Evolutionary conservation across 768 basidiomycete genomes (phyloP), one percentile per base, ranked within the genome.

Genomic region (Dioszegia crocea): DNA sequence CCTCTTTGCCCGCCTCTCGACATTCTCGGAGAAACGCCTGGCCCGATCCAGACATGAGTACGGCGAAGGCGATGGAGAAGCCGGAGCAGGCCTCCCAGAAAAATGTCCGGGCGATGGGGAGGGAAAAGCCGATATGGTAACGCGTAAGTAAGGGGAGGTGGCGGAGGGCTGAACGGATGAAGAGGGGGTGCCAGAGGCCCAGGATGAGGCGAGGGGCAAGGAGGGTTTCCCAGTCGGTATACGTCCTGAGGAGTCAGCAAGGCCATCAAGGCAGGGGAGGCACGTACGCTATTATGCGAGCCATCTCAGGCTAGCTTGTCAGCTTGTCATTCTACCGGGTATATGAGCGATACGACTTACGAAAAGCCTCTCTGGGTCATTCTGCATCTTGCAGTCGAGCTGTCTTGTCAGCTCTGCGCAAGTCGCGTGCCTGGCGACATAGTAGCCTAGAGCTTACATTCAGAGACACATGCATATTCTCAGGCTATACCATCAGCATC

Each of bases 381-480:
- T 74, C 58, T 66, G 75, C 65, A 75, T 71, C 71, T 79, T 79
- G 67, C 75, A 73, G 57, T 79, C 78, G 49, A 78, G 70, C 71
- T 78, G 47, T 16, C 17, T 10, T 24, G 24, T 54, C 33, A 68
- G 44, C 24, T 23, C 16, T 39, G 4, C 19, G 3, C 19, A 26
- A 1, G 45, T 50, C 56, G 40, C 39, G 14, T 43, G 14, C 8
- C 40, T 9, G 17, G 44, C 50, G 24, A 24, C 8, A 51, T 16
- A 21, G 19, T 30, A 24, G 24, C 2, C 11, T 10, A n/a, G 29
- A 26, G 47, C 63, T 26, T 43, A 77, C 74, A 60, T 78, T 78
- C 40, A 78, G 59, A 2, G 59, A 50, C 24, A 78, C 73, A 66
- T 78, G 76, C 30, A 56, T 54, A 56, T 78, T 74, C 48, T 71